Evolutionary conservation across 176 grass and related monocot species (phyloP).

Genomic region (Canna indica): DNA sequence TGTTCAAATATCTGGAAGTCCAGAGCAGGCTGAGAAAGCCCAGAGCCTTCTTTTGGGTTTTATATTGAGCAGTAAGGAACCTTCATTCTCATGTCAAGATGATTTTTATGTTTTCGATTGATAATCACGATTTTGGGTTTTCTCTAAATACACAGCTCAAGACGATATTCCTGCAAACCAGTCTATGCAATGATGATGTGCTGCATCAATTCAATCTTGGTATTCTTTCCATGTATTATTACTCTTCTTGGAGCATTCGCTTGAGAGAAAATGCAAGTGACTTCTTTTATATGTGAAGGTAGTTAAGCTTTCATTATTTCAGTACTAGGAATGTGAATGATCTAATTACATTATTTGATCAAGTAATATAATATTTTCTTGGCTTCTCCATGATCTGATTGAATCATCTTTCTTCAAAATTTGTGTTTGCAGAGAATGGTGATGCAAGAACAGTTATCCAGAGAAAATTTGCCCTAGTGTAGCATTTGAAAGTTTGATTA

Average conservation of each 20-base stretch:
- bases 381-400: not conserved
- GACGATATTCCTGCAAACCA: slow-evolving; percentile 13
- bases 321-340: not conserved
- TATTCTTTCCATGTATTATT: not conserved
- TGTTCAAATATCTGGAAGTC: slow-evolving; percentile 90
- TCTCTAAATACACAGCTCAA: slow-evolving; percentile 5
- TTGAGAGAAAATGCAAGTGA: not conserved
- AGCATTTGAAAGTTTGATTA: not conserved
- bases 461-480: not conserved
- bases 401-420: not conserved
- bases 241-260: slow-evolving; percentile 1
- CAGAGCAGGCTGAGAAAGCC: slow-evolving; percentile 81
- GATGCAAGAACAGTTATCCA: not conserved
- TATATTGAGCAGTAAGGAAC: slow-evolving; percentile 81
- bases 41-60: slow-evolving; percentile 87
- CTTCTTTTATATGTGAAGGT: not conserved
- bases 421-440: not conserved
- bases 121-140: not conserved
- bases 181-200: not conserved
- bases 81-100: not conserved
- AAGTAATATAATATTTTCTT: not conserved
- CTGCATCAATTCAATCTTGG: not conserved
- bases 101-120: not conserved
- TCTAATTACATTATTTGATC: too few relatives aligned
- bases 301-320: not conserved